These are phyloP conservation scores for Neurospora sp. DNA, from an alignment of 2,329 filamentous ascomycete genomes.

Conservation along the genomic window DNA sequence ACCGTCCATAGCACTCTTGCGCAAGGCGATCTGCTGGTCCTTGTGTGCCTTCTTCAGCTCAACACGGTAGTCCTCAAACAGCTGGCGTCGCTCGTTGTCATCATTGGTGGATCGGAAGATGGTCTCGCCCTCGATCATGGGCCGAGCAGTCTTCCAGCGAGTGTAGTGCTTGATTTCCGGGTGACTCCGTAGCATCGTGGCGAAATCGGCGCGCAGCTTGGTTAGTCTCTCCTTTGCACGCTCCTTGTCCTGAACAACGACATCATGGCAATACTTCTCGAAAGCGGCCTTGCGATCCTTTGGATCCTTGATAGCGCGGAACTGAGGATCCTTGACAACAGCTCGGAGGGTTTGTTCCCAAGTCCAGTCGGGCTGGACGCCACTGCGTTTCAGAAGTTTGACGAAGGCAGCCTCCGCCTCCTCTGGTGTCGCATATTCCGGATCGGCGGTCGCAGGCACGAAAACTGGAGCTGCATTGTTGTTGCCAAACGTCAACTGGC, in stretches of 20 bases:
- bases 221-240: conserved; percentile 84
- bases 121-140: conserved; percentile 89
- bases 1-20: conserved; percentile 76
- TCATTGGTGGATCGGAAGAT: conserved; percentile 87
- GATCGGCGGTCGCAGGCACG: conserved; percentile 56
- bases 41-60: conserved; percentile 72
- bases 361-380: conserved; percentile 81
- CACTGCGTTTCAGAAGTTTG: conserved; percentile 76
- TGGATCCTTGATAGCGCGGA: conserved; percentile 84
- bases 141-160: conserved; percentile 89
- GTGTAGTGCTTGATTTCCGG: conserved; percentile 97
- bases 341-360: conserved; percentile 85
- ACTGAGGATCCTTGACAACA: conserved; percentile 84
- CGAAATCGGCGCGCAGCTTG: conserved; percentile 89
- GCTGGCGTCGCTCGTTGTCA: conserved; percentile 75
- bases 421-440: conserved; percentile 68
- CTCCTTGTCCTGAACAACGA: conserved; percentile 87
- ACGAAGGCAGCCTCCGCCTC: conserved; percentile 90
- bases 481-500: conserved; percentile 47
- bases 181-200: conserved; percentile 90
- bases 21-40: conserved; percentile 61
- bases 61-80: conserved; percentile 88
- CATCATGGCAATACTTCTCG: conserved; percentile 87
- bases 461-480: conserved; percentile 48
- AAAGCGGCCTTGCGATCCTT: conserved; percentile 85